Evolutionary conservation across 345 rosid species (phyloP).

Genomic region (Acer yangbiense): DNA sequence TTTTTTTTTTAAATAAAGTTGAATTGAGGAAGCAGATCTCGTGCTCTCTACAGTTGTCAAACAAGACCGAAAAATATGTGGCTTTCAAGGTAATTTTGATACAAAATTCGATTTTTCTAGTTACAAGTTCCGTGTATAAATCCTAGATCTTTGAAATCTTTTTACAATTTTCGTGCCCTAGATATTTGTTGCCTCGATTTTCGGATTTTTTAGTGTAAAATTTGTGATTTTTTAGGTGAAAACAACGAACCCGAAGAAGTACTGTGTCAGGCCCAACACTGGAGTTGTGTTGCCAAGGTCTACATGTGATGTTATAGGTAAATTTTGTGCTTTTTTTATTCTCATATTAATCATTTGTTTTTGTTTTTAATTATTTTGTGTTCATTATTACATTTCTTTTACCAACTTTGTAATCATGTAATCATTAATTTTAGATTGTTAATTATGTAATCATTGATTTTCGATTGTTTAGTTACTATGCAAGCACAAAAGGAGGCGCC

Average conservation of each 20-base stretch:
- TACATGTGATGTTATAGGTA: slow-evolving; percentile 75
- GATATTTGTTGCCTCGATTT: slow-evolving; percentile 12
- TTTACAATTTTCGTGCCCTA: slow-evolving; percentile 1
- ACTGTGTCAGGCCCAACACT: slow-evolving; percentile 80
- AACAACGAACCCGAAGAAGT: slow-evolving; percentile 94
- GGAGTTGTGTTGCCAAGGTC: slow-evolving; percentile 80
- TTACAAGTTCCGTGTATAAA: background rate
- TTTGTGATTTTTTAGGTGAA: slow-evolving; percentile 51
- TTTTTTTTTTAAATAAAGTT: slow-evolving; percentile 34
- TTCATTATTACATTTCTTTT: background rate
- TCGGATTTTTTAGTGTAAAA: slow-evolving; percentile 16
- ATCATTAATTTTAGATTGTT: slow-evolving; percentile 19
- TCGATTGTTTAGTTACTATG: slow-evolving; percentile 65
- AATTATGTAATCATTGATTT: slow-evolving; percentile 21
- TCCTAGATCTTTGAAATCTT: slow-evolving; percentile 11
- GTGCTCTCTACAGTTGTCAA: slow-evolving; percentile 64
- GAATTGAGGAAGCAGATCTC: slow-evolving; percentile 85
- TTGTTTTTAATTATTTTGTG: slow-evolving; percentile 3
- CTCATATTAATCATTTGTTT: background rate
- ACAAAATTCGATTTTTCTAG: background rate
- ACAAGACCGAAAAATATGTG: slow-evolving; percentile 64
- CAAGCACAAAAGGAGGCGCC: slow-evolving; percentile 92
- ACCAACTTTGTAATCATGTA: slow-evolving; percentile 1
- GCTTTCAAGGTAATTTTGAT: slow-evolving; percentile 69
- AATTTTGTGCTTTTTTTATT: background rate